Evolutionary conservation across 2,329 filamentous ascomycete genomes (phyloP).

Genomic region (Rugonectria rugulosa): DNA sequence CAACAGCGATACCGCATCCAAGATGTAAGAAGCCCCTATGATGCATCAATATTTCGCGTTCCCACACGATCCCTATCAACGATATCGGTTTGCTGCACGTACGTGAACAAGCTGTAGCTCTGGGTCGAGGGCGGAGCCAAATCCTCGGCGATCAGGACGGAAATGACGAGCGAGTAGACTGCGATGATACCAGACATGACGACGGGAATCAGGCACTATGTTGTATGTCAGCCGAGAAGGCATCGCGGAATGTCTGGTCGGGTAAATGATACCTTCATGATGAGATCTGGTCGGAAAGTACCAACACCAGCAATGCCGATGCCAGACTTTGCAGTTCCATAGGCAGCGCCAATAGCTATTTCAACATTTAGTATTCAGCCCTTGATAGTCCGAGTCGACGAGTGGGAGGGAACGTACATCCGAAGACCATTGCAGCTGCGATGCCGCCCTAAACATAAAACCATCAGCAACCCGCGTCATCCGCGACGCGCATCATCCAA

Average conservation of each 20-base stretch:
- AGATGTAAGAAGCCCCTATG: constrained; percentile 90
- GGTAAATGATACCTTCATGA: constrained; percentile 80
- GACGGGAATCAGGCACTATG: constrained; percentile 81
- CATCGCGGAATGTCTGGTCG: background rate
- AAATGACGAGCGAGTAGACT: constrained; percentile 96
- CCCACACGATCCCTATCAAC: background rate
- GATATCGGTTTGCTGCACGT: constrained; percentile 43
- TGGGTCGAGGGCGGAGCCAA: constrained; percentile 72
- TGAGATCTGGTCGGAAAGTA: constrained; percentile 84
- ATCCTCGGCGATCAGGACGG: constrained; percentile 93
- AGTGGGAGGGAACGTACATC: constrained; percentile 64
- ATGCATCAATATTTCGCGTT: constrained; percentile 26
- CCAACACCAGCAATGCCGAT: constrained; percentile 88
- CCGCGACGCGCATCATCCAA: constrained; percentile 10
- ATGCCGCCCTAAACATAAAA: constrained; percentile 70
- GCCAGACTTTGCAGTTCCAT: constrained; percentile 87
- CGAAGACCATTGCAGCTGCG: constrained; percentile 83
- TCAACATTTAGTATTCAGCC: constrained; percentile 36
- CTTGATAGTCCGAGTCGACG: constrained; percentile 20
- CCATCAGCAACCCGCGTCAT: constrained; percentile 36
- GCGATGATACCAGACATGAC: constrained; percentile 99
- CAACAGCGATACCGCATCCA: constrained; percentile 87
- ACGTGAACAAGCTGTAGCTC: constrained; percentile 86
- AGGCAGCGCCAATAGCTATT: constrained; percentile 75
- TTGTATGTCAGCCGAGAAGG: constrained; percentile 23